These are phyloP conservation scores for Aspergillus brasiliensis DNA, from an alignment of 2,329 filamentous ascomycete species.

Conservation along the genomic window DNA sequence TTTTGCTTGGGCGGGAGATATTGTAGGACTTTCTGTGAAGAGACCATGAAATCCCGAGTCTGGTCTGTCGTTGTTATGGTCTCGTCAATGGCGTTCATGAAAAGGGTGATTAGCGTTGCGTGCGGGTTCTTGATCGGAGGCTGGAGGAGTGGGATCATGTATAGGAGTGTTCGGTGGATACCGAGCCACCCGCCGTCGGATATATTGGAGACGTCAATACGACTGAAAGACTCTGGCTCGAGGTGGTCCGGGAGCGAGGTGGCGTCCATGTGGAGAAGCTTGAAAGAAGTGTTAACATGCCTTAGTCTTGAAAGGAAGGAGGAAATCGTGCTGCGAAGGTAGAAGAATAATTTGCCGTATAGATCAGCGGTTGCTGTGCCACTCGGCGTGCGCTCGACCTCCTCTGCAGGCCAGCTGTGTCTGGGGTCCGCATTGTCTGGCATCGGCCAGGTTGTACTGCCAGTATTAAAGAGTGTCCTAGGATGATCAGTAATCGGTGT, in stretches of 20 bases:
- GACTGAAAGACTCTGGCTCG: conserved; percentile 28
- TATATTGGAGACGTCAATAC: conserved; percentile 48
- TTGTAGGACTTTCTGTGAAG: background rate
- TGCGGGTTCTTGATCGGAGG: conserved; percentile 35
- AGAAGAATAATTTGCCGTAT: conserved; percentile 44
- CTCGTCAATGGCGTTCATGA: conserved; percentile 41
- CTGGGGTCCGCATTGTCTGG: conserved; percentile 40
- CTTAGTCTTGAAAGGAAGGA: conserved; percentile 38
- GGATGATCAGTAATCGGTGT: background rate
- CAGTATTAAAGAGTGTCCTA: conserved; percentile 45
- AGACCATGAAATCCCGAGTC: too few relatives aligned
- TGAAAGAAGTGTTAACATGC: conserved; percentile 28
- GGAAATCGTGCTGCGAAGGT: conserved; percentile 31
- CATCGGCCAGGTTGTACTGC: conserved; percentile 45
- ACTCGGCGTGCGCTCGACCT: conserved; percentile 26
- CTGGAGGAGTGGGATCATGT: conserved; percentile 40
- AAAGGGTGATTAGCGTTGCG: conserved; percentile 46
- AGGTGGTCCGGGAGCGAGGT: conserved; percentile 22
- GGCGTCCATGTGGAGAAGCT: conserved; percentile 31
- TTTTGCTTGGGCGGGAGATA: conserved; percentile 5
- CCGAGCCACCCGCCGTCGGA: conserved; percentile 40
- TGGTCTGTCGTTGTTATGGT: conserved; percentile 6
- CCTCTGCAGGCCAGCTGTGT: conserved; percentile 38
- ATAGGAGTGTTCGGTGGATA: conserved; percentile 21
- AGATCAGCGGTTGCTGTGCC: conserved; percentile 37